phyloP scores from a whole-genome alignment of 2,329 filamentous ascomycete genomes.

The Fusarium albosuccineum region DNA sequence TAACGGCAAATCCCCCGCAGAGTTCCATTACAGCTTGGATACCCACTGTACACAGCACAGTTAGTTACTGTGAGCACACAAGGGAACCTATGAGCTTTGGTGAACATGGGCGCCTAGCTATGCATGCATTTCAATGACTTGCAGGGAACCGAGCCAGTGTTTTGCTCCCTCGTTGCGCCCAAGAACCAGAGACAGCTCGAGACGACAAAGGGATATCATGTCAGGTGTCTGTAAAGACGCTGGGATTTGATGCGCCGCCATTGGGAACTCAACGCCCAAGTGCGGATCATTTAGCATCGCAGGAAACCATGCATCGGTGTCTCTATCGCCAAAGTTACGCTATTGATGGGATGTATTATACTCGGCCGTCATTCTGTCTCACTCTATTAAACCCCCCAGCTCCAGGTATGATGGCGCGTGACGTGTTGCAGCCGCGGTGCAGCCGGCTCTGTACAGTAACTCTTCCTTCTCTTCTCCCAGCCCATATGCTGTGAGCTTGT shows the following conservation, averaged over 20 bases:
- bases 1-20: not conserved
- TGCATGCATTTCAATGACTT: conserved; percentile 9
- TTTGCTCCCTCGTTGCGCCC: not conserved
- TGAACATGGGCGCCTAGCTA: not conserved
- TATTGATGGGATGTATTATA: not conserved
- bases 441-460: conserved; percentile 11
- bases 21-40: not conserved
- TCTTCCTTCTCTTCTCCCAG: conserved; percentile 6
- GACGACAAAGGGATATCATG: not conserved
- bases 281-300: not conserved
- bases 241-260: not conserved
- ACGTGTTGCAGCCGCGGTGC: conserved; percentile 22
- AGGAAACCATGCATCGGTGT: not conserved
- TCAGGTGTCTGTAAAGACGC: too few relatives aligned
- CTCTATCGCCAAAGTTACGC: not conserved
- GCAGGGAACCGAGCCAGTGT: not conserved
- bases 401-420: conserved; percentile 23
- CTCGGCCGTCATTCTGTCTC: not conserved
- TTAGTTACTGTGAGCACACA: not conserved
- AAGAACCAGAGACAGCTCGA: not conserved
- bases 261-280: not conserved
- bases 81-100: not conserved
- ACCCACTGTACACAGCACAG: not conserved
- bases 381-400: not conserved
- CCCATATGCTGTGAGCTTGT: conserved; percentile 13